A percentile compares a stretch with the other conserved stretches of the same genome.
These are phyloP conservation scores for Garcia nutans DNA, from an alignment of 345 rosid species.

Conservation along the genomic window DNA sequence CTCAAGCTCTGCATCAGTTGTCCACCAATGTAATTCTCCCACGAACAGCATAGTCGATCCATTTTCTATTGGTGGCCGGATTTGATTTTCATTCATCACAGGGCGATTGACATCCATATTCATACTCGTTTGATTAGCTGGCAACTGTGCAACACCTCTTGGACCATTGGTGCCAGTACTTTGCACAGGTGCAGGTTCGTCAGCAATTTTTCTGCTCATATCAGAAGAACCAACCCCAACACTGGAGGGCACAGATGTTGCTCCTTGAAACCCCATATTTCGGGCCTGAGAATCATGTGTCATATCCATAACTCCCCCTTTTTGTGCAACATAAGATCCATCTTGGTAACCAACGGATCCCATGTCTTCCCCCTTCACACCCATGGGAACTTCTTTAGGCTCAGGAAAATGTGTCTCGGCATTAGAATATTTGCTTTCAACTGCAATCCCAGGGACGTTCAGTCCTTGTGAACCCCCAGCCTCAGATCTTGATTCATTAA, in stretches of 20 bases:
- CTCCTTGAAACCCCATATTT: conserved; percentile 49
- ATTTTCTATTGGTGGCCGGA: conserved; percentile 57
- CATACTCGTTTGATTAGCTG: conserved; percentile 55
- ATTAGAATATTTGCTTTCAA: conserved; percentile 48
- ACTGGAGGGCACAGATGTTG: conserved; percentile 40
- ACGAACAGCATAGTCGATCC: conserved; percentile 72
- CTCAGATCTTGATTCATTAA: conserved; percentile 43
- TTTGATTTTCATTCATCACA: conserved; percentile 53
- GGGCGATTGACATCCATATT: conserved; percentile 21
- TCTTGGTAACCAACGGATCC: conserved; percentile 46
- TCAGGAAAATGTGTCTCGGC: conserved; percentile 33
- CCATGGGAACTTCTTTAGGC: conserved; percentile 29
- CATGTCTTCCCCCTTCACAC: conserved; percentile 44
- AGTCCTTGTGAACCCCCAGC: conserved; percentile 37
- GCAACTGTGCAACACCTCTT: conserved; percentile 49
- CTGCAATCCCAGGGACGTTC: conserved; percentile 41
- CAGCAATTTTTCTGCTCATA: conserved; percentile 44
- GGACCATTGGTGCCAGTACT: conserved; percentile 49
- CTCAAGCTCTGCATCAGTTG: conserved; percentile 85
- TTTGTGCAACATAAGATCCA: conserved; percentile 46
- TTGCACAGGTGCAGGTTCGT: conserved; percentile 46
- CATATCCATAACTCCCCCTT: conserved; percentile 37
- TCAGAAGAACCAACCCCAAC: conserved; percentile 40
- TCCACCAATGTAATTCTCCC: conserved; percentile 91
- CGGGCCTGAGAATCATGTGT: conserved; percentile 45